These are phyloP conservation scores for Thalia dealbata DNA, from an alignment of 176 grass and related monocot genomes.

Conservation along the genomic window DNA sequence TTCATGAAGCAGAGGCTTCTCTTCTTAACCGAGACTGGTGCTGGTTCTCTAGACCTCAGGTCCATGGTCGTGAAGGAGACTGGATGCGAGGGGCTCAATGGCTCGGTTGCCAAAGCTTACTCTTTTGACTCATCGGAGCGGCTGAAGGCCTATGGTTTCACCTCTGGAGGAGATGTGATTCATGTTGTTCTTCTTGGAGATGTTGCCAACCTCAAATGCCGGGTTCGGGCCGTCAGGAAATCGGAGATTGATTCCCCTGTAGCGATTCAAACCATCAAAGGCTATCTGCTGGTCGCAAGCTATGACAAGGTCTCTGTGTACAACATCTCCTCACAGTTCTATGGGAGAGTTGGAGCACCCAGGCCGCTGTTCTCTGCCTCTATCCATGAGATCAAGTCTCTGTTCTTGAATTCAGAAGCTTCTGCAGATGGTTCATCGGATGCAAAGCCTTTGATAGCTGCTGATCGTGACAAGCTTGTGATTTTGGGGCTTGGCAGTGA, in stretches of 20 bases:
- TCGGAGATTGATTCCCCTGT: conserved; percentile 48
- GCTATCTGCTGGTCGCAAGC: conserved; percentile 67
- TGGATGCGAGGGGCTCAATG: conserved; percentile 6
- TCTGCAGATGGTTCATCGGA: conserved; percentile 7
- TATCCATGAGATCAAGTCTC: conserved; percentile 70
- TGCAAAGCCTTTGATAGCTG: conserved; percentile 57
- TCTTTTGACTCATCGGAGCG: conserved; percentile 61
- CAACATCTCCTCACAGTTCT: conserved; percentile 87
- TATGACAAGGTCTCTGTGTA: conserved; percentile 70
- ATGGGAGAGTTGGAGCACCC: conserved; percentile 63
- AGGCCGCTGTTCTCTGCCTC: conserved; percentile 41
- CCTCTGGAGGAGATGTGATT: conserved; percentile 54
- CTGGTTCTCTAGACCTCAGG: conserved; percentile 68
- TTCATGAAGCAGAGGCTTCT: conserved; percentile 88
- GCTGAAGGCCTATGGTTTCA: conserved; percentile 86
- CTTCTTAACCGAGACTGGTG: conserved; percentile 72
- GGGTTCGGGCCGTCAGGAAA: conserved; percentile 60
- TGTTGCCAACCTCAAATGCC: conserved; percentile 69
- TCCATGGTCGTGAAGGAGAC: conserved; percentile 57
- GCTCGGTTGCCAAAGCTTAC: conserved; percentile 41
- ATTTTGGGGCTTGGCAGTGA: conserved; percentile 76
- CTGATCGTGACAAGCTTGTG: conserved; percentile 65
- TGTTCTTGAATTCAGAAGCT: conserved; percentile 38
- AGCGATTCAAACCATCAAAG: conserved; percentile 65
- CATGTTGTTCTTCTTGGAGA: conserved; percentile 85